phyloP scores from a whole-genome alignment of 2,329 filamentous ascomycete species.

The Teratosphaeria destructans region DNA sequence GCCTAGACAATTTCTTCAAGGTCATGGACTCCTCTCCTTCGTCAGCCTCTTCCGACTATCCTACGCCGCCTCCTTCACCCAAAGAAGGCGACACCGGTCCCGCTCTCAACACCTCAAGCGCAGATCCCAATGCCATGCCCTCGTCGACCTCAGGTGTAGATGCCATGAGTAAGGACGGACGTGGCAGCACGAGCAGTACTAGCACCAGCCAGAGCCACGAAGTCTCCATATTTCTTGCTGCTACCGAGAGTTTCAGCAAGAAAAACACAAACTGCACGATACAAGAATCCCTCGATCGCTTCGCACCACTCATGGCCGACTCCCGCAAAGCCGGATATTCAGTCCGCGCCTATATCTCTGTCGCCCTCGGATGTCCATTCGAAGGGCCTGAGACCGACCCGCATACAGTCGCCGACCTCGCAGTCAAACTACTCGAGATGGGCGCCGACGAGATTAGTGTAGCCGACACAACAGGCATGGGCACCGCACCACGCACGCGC shows the following conservation, averaged over 20 bases:
- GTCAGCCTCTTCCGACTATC: slow-evolving; percentile 14
- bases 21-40: slow-evolving; percentile 35
- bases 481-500: slow-evolving; percentile 61
- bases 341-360: slow-evolving; percentile 70
- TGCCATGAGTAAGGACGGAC: neutral
- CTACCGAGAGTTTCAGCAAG: slow-evolving; percentile 69
- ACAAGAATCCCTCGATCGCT: slow-evolving; percentile 59
- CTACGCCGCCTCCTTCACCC: neutral
- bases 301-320: slow-evolving; percentile 57
- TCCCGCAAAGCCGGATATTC: slow-evolving; percentile 56
- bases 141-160: slow-evolving; percentile 25
- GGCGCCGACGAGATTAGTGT: slow-evolving; percentile 85
- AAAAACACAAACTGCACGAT: slow-evolving; percentile 78
- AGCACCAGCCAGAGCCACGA: slow-evolving; percentile 41
- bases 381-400: slow-evolving; percentile 53
- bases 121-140: slow-evolving; percentile 34
- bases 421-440: slow-evolving; percentile 62
- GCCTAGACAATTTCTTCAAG: slow-evolving; percentile 52
- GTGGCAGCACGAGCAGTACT: neutral
- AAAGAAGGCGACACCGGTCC: slow-evolving; percentile 24
- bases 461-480: slow-evolving; percentile 85
- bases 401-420: slow-evolving; percentile 50
- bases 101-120: slow-evolving; percentile 32
- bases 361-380: slow-evolving; percentile 71
- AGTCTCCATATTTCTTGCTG: slow-evolving; percentile 70